phyloP scores from a whole-genome alignment of 225 moss, liverwort and hornwort genomes.

The Climacium dendroides region DNA sequence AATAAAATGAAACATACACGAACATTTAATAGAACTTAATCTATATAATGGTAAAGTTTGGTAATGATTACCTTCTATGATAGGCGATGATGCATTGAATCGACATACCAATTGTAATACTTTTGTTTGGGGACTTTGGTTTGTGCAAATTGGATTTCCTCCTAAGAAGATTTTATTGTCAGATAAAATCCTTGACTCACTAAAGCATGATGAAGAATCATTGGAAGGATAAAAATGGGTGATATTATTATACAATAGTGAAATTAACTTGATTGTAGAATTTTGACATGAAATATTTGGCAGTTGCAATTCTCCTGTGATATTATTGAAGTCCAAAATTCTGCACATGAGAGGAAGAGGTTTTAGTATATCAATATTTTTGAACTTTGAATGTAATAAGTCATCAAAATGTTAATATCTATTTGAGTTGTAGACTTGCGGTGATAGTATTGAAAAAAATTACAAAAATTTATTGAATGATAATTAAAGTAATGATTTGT shows the following conservation, averaged over 20 bases:
- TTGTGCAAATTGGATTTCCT: background rate
- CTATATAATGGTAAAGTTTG: background rate
- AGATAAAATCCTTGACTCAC: background rate
- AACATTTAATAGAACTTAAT: background rate
- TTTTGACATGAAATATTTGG: background rate
- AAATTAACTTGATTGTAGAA: background rate
- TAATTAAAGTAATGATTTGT: background rate
- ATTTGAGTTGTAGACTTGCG: background rate
- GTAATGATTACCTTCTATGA: background rate
- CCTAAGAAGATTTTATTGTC: background rate
- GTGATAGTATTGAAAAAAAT: background rate
- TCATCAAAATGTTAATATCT: background rate
- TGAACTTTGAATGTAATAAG: background rate
- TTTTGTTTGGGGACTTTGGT: background rate
- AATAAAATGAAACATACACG: background rate
- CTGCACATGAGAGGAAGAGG: background rate
- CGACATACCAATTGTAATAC: background rate
- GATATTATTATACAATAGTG: background rate
- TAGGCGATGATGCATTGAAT: background rate
- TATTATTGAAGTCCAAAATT: background rate
- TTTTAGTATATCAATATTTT: background rate
- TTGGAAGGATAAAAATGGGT: background rate
- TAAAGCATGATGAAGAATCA: background rate
- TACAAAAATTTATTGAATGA: background rate
- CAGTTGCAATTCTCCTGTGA: background rate